Evolutionary conservation across 1,139 yeast genomes (phyloP), one percentile per base, ranked within the genome.

Genomic region (Hansenula lynferdii): DNA sequence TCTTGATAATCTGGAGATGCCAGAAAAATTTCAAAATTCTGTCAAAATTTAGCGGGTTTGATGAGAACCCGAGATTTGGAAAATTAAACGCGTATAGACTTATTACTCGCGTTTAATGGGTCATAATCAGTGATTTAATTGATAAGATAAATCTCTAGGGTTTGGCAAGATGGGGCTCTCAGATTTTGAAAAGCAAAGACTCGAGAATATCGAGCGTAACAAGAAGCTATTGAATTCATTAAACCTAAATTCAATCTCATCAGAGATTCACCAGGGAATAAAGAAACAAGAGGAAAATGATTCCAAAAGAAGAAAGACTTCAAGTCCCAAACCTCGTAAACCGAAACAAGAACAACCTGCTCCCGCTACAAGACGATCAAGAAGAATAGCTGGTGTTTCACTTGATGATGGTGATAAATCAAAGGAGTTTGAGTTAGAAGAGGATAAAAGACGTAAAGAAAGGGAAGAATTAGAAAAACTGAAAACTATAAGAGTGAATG

Each of bases 181-280:
- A 2, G 85, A 80, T 28, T 81, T 84, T 56, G 94, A 85, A 59
- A 72, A 67, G 50, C 81, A 80, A 52, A 66, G 94, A 42, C 79
- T 75, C 52, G 85, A 69, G 35, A 77, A 77, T 50, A 77, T 77
- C 31, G 76, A 71, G 36, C 61, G 82, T 41, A 77, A 77, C 49
- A 70, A 70, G 53, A 76, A 70, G 41, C 59, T 77, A 18, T 56
- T 77, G 37, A 63, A 65, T 48, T 67, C 71, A 41, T 55, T 76
- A 37, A 74, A 72, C 42, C 51, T 76, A 17, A 65, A 63, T 28
- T 53, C 62, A 10, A 57, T 67, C 11, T 62, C 70, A 5, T 53
- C 53, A 42, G 70, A 64, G 8, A 64, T 71, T 35, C 41, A 40
- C 26, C 35, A 47, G 33, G 42, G 42, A 18, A 48, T 42, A 27